These are phyloP conservation scores for Ulmus americana DNA, from an alignment of 331 rosid genomes.

Conservation along the genomic window DNA sequence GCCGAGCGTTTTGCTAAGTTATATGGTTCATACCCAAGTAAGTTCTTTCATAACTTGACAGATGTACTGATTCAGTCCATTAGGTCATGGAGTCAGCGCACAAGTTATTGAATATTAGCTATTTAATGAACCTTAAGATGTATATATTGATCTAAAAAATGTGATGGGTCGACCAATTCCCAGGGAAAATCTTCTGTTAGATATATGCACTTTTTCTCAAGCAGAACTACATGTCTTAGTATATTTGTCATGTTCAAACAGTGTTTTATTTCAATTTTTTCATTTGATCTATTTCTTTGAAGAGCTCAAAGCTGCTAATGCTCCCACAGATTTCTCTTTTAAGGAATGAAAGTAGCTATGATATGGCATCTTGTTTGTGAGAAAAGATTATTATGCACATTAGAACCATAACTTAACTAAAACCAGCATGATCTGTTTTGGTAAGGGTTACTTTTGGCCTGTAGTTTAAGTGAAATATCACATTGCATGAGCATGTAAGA, in stretches of 20 bases:
- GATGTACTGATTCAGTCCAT: background rate
- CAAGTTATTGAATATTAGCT: background rate
- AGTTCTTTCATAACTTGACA: slow-evolving; percentile 30
- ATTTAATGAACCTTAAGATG: background rate
- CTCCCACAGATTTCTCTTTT: background rate
- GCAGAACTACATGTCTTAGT: slow-evolving; percentile 10
- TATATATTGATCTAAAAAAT: background rate
- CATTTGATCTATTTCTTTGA: background rate
- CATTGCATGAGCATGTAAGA: background rate
- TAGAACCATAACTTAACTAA: background rate
- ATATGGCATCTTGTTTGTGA: background rate
- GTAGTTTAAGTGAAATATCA: background rate
- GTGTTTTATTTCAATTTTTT: background rate
- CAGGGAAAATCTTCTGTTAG: slow-evolving; percentile 1
- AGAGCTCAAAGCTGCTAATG: background rate
- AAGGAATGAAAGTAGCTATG: background rate
- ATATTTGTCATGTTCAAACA: slow-evolving; percentile 9
- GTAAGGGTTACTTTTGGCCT: background rate
- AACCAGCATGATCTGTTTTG: background rate
- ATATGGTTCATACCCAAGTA: slow-evolving; percentile 56
- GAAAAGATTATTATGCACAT: background rate
- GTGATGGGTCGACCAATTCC: background rate
- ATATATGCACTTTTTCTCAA: slow-evolving; percentile 11
- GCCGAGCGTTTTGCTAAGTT: slow-evolving; percentile 89
- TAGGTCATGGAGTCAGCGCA: background rate